A percentile compares a stretch with the other conserved stretches of the same genome.
Evolutionary conservation across 495 filamentous ascomycete species (phyloP).

Genomic region (Aspergillus conjunctus): DNA sequence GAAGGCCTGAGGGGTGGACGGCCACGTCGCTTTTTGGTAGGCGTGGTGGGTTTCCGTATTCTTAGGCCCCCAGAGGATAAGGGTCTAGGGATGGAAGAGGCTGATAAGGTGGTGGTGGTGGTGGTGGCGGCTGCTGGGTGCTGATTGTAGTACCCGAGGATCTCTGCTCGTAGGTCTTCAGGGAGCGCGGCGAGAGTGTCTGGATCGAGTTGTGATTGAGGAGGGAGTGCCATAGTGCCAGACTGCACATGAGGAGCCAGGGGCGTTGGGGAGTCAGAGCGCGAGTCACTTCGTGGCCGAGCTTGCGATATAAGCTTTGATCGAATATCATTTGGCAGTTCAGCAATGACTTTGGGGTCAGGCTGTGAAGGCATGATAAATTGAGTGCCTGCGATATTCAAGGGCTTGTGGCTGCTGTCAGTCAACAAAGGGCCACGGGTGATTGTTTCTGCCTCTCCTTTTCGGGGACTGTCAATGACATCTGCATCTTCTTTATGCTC

Average conservation of each 20-base stretch:
- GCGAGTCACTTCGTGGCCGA: constrained; percentile 34
- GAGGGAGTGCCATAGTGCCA: constrained; percentile 36
- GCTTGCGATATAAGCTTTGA: constrained; percentile 63
- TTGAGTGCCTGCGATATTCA: constrained; percentile 83
- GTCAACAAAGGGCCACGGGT: constrained; percentile 45
- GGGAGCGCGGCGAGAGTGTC: constrained; percentile 78
- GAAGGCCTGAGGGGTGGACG: constrained; percentile 44
- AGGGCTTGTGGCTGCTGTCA: constrained; percentile 61
- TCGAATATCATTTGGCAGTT: constrained; percentile 78
- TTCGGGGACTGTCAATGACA: constrained; percentile 67
- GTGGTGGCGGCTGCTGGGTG: constrained; percentile 23
- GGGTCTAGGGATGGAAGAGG: constrained; percentile 35
- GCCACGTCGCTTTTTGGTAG: constrained; percentile 59
- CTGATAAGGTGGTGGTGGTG: constrained; percentile 49
- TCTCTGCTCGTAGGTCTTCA: constrained; percentile 78
- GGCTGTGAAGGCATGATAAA: constrained; percentile 82
- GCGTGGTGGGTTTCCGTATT: constrained; percentile 54
- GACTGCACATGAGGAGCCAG: constrained; percentile 26
- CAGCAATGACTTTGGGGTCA: constrained; percentile 72
- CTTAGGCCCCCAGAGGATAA: constrained; percentile 36
- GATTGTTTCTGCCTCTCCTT: constrained; percentile 56
- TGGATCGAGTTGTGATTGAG: constrained; percentile 66
- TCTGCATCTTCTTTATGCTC: constrained; percentile 48
- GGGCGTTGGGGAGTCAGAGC: constrained; percentile 36
- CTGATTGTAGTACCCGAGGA: constrained; percentile 66